Conservation (phyloP, 495 filamentous ascomycete genomes). For the Xylaria longipes region DNA sequence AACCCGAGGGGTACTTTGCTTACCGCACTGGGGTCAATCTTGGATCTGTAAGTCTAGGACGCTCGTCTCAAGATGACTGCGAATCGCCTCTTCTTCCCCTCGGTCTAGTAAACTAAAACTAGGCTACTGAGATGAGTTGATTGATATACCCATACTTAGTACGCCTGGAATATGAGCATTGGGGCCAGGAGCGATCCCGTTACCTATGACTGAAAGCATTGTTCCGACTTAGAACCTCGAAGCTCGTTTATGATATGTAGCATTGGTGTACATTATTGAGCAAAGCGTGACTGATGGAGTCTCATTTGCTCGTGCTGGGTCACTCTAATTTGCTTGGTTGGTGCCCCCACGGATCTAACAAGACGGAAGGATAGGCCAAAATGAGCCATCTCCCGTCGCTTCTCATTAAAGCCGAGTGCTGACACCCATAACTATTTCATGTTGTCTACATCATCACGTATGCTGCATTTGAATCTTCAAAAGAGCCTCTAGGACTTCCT, state of each 20-base stretch:
- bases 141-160: not conserved
- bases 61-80: not conserved
- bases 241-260: not conserved
- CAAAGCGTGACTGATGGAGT: not conserved
- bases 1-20: not conserved
- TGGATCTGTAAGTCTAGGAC: not conserved
- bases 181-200: not conserved
- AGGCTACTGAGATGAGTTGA: not conserved
- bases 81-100: not conserved
- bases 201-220: not conserved
- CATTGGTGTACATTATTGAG: not conserved
- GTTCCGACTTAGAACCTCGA: not conserved
- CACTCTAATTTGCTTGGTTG: not conserved
- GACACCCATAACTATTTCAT: not conserved
- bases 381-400: not conserved
- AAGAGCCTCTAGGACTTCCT: conserved; percentile 41
- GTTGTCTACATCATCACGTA: not conserved
- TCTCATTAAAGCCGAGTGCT: not conserved
- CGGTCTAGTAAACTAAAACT: not conserved
- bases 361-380: not conserved
- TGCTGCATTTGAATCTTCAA: conserved; percentile 31
- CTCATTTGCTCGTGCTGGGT: not conserved
- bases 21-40: not conserved
- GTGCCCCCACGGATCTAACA: not conserved
- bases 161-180: not conserved